A percentile compares a stretch with the other conserved stretches of the same genome.
These are phyloP conservation scores for Cyberlindnera veronae DNA, from an alignment of 805 yeast genomes.

Conservation along the genomic window DNA sequence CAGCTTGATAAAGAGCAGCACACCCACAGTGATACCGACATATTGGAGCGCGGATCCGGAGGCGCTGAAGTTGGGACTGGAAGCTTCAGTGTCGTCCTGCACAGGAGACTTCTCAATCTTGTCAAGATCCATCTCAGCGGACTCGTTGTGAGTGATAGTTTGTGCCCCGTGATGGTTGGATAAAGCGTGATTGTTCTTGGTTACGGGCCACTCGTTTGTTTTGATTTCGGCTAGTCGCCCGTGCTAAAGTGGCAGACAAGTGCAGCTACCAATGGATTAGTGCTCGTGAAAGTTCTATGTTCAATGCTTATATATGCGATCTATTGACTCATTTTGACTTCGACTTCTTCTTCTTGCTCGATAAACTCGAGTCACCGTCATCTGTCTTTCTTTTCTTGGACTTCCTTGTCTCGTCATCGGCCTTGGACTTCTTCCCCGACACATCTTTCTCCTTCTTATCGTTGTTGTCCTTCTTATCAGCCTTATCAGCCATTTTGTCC, in stretches of 20 bases:
- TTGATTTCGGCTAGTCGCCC: slow-evolving; percentile 6
- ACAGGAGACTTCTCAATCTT: no score
- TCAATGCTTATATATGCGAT: no score
- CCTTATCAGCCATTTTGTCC: not conserved
- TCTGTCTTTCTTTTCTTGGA: slow-evolving; percentile 2
- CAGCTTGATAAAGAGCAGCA: slow-evolving; percentile 8
- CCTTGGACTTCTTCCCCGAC: slow-evolving; percentile 32
- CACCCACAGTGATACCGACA: slow-evolving; percentile 7
- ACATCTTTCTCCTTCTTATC: slow-evolving; percentile 16
- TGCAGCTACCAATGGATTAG: not conserved
- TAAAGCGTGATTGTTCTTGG: no score
- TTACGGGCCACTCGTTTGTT: slow-evolving; percentile 2
- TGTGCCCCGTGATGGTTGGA: no score
- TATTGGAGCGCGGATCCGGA: not conserved
- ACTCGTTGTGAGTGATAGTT: no score
- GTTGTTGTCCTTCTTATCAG: slow-evolving; percentile 9
- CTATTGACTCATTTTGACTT: slow-evolving; percentile 2
- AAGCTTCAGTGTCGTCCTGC: no score
- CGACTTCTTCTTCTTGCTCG: slow-evolving; percentile 7
- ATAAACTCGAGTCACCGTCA: not conserved
- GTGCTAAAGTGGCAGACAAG: slow-evolving; percentile 1
- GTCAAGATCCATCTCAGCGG: no score
- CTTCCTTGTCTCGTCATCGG: slow-evolving; percentile 11
- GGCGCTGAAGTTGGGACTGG: no score
- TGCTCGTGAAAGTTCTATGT: no score